Evolutionary conservation across 179 eudicot genomes (phyloP).

Genomic region (Silene noctiflora): DNA sequence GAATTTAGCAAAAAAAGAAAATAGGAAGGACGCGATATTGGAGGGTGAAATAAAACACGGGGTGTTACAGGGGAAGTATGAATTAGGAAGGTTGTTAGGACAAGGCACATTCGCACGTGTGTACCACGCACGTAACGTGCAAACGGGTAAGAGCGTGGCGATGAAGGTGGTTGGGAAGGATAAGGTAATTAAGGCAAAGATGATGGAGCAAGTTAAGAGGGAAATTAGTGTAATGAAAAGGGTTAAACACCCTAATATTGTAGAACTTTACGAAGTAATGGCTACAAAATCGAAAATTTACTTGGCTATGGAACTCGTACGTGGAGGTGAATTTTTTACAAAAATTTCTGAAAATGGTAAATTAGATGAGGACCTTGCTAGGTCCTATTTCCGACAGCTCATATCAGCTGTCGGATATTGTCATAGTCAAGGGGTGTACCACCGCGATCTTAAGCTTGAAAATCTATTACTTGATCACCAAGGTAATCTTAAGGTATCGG

Average conservation of each 20-base stretch:
- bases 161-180: conserved; percentile 48
- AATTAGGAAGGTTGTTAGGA: conserved; percentile 57
- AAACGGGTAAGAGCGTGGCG: conserved; percentile 33
- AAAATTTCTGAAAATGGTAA: conserved; percentile 49
- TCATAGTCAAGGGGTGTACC: conserved; percentile 62
- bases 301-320: conserved; percentile 59
- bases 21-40: too few species aligned
- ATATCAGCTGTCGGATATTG: conserved; percentile 56
- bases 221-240: conserved; percentile 60
- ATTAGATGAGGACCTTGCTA: conserved; percentile 41
- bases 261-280: conserved; percentile 57
- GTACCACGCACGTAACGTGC: conserved; percentile 43
- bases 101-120: conserved; percentile 74
- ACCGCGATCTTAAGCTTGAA: conserved; percentile 66
- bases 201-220: conserved; percentile 54
- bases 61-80: conserved; percentile 45
- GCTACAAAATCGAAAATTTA: conserved; percentile 58
- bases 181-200: conserved; percentile 35
- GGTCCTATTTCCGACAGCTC: conserved; percentile 55
- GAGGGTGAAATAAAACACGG: conserved; percentile 13
- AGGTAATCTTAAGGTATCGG: conserved; percentile 53
- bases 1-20: too few species aligned
- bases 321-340: conserved; percentile 62
- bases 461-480: conserved; percentile 51
- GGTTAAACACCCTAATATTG: conserved; percentile 58